A percentile compares a stretch with the other conserved stretches of the same genome.
These are phyloP conservation scores for Ramichloridium luteum DNA, from an alignment of 2,329 filamentous ascomycete species.

Conservation along the genomic window DNA sequence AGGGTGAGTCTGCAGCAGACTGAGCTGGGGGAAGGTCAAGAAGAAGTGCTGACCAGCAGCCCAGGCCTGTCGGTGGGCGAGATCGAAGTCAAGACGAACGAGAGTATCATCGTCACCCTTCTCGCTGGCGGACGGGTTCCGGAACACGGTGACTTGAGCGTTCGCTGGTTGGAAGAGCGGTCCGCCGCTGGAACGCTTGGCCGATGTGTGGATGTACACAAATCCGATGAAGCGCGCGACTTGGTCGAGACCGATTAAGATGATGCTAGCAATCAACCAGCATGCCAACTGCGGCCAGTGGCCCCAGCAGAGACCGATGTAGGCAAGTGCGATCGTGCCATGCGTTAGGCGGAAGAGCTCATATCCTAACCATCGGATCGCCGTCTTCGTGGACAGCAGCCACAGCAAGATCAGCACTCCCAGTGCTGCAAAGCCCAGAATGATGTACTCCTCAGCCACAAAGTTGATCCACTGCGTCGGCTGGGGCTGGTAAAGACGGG, in stretches of 20 bases:
- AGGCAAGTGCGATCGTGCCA: constrained; percentile 60
- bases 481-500: constrained; percentile 57
- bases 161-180: constrained; percentile 43
- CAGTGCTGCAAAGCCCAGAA: constrained; percentile 62
- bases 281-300: constrained; percentile 59
- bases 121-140: no score
- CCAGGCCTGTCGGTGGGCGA: constrained; percentile 47
- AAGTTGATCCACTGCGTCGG: constrained; percentile 45
- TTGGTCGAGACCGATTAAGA: constrained; percentile 55
- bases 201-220: constrained; percentile 41
- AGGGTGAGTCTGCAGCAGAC: constrained; percentile 59
- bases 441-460: constrained; percentile 54
- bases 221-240: constrained; percentile 46
- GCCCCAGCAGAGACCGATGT: constrained; percentile 62
- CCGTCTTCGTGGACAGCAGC: constrained; percentile 45
- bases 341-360: constrained; percentile 60
- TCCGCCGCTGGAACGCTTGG: constrained; percentile 14
- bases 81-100: constrained; percentile 53
- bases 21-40: constrained; percentile 53
- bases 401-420: constrained; percentile 50
- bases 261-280: constrained; percentile 54
- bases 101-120: constrained; percentile 49
- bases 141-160: constrained; percentile 42
- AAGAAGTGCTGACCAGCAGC: constrained; percentile 59
- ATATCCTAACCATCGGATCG: constrained; percentile 56